These are phyloP conservation scores for Colletotrichum ledebouriae DNA, from an alignment of 2,329 filamentous ascomycete genomes.

Conservation along the genomic window DNA sequence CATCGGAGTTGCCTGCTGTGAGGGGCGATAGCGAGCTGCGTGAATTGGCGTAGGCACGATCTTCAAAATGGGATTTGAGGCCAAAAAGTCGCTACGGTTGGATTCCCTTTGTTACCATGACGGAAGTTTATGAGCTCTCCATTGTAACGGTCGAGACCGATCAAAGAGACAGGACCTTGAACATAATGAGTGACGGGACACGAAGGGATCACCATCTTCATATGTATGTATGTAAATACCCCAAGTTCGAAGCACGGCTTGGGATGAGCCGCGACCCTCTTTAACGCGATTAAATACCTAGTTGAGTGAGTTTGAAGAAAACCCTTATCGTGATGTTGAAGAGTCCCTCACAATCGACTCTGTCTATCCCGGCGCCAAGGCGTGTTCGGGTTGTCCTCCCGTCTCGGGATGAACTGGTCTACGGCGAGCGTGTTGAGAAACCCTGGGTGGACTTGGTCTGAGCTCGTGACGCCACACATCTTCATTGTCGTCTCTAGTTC, in stretches of 20 bases:
- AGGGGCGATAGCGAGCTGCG: constrained; percentile 50
- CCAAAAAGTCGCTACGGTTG: neutral
- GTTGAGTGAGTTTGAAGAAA: neutral
- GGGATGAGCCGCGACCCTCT: constrained; percentile 16
- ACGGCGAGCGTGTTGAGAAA: constrained; percentile 68
- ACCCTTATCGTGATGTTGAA: neutral
- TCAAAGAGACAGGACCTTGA: neutral
- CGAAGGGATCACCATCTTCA: constrained; percentile 12
- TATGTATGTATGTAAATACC: constrained; percentile 28
- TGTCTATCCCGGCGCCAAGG: constrained; percentile 51
- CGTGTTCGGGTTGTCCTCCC: constrained; percentile 61
- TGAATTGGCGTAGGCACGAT: constrained; percentile 48
- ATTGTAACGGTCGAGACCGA: neutral
- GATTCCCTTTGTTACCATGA: too few relatives aligned
- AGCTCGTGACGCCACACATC: constrained; percentile 72
- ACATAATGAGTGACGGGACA: neutral
- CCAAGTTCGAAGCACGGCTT: constrained; percentile 10
- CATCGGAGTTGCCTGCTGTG: constrained; percentile 49
- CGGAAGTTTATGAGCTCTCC: too few relatives aligned
- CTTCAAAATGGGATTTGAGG: neutral
- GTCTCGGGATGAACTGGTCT: constrained; percentile 60
- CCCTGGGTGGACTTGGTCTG: constrained; percentile 72
- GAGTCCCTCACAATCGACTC: constrained; percentile 46
- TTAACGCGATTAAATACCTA: constrained; percentile 1
- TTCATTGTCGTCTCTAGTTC: constrained; percentile 77